Evolutionary conservation across 2,329 filamentous ascomycete species (phyloP).

Genomic region (Botryotinia calthae): DNA sequence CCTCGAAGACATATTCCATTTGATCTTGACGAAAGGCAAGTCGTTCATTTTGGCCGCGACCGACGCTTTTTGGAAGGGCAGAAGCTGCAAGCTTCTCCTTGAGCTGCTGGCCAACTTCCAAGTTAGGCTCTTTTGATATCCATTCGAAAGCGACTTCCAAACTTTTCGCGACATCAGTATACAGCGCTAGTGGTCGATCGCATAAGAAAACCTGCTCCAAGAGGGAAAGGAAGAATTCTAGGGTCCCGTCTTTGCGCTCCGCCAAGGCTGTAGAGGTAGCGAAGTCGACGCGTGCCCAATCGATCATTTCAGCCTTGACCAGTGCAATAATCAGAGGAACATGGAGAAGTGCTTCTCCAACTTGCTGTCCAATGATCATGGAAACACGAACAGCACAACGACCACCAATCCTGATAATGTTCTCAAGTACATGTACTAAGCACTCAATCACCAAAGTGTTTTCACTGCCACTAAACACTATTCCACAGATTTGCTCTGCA

Average conservation of each 20-base stretch:
- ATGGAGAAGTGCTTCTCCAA: slow-evolving; percentile 54
- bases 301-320: slow-evolving; percentile 58
- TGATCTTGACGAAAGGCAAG: slow-evolving; percentile 68
- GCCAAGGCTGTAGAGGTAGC: slow-evolving; percentile 71
- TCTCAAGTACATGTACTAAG: slow-evolving; percentile 60
- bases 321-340: slow-evolving; percentile 57
- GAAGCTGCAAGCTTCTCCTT: slow-evolving; percentile 61
- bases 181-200: slow-evolving; percentile 73
- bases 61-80: slow-evolving; percentile 52
- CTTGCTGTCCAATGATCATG: slow-evolving; percentile 55
- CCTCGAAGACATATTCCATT: slow-evolving; percentile 91
- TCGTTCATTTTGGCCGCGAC: slow-evolving; percentile 56
- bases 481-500: slow-evolving; percentile 56
- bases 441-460: slow-evolving; percentile 58
- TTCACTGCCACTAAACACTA: slow-evolving; percentile 52
- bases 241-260: slow-evolving; percentile 65
- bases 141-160: slow-evolving; percentile 78
- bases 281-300: slow-evolving; percentile 64
- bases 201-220: slow-evolving; percentile 76
- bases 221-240: slow-evolving; percentile 78
- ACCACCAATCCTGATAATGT: slow-evolving; percentile 56
- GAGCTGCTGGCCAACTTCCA: slow-evolving; percentile 66
- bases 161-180: slow-evolving; percentile 81
- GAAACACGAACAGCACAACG: slow-evolving; percentile 54
- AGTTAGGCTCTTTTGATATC: slow-evolving; percentile 69